phyloP scores from a whole-genome alignment of 2,329 filamentous ascomycete species.

The Xylaria sp. region DNA sequence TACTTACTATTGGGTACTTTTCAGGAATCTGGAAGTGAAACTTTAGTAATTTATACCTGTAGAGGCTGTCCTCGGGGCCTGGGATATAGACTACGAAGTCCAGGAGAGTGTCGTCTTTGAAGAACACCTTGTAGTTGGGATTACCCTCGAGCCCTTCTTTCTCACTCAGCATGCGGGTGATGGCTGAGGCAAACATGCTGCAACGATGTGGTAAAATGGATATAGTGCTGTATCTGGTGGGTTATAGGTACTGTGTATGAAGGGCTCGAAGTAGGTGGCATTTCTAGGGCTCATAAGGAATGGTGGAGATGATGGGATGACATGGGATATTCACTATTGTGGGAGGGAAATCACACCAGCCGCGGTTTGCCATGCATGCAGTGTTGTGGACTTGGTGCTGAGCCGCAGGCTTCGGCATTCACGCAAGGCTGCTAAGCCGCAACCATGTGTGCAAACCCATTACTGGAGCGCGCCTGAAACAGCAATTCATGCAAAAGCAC shows the following conservation, averaged over 20 bases:
- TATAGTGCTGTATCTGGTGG: not conserved
- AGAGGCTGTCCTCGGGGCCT: constrained; percentile 23
- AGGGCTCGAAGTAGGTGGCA: not conserved
- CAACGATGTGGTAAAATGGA: not conserved
- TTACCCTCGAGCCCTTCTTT: constrained; percentile 19
- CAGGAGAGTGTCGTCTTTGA: constrained; percentile 24
- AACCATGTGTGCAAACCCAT: not conserved
- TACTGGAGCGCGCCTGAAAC: too few species aligned
- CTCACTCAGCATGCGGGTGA: constrained; percentile 13
- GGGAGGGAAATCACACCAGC: not conserved
- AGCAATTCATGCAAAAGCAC: not conserved
- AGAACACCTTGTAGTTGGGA: constrained; percentile 27
- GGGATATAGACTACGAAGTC: constrained; percentile 26
- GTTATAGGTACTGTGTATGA: not conserved
- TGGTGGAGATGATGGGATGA: not conserved
- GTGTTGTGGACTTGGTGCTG: not conserved
- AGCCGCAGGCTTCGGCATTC: not conserved
- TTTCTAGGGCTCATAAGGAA: not conserved
- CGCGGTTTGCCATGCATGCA: not conserved
- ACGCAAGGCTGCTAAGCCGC: not conserved
- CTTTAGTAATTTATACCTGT: constrained; percentile 29
- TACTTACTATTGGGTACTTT: constrained; percentile 22
- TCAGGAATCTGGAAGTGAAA: constrained; percentile 26
- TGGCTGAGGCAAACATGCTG: not conserved
- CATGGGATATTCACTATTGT: not conserved